Conservation (phyloP, 2,329 filamentous ascomycete genomes). For the Trichoderma guizhouense region DNA sequence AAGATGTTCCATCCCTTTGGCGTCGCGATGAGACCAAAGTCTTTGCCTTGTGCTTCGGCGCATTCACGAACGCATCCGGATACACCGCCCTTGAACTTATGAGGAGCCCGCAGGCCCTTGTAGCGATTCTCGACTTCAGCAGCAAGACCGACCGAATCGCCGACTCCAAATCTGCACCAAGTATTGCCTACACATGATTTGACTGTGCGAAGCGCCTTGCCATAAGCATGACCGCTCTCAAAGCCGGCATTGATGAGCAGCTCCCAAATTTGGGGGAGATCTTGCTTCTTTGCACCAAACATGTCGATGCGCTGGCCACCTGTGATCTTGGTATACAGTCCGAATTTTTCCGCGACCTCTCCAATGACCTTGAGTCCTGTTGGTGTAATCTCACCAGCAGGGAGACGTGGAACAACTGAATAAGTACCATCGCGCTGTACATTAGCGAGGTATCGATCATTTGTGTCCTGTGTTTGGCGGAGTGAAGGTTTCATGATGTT, state of each 20-base stretch:
- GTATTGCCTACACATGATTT: constrained; percentile 90
- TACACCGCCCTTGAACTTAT: constrained; percentile 89
- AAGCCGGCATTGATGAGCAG: constrained; percentile 78
- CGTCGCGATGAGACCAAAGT: constrained; percentile 88
- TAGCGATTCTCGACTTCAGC: constrained; percentile 85
- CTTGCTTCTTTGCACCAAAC: constrained; percentile 87
- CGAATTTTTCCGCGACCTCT: constrained; percentile 78
- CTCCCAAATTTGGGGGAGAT: constrained; percentile 78
- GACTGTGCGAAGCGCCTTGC: constrained; percentile 82
- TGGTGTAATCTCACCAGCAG: constrained; percentile 82
- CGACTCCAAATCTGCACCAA: constrained; percentile 86
- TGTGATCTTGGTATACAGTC: constrained; percentile 87
- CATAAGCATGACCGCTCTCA: constrained; percentile 89
- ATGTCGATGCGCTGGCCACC: constrained; percentile 89
- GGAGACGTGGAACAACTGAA: constrained; percentile 78
- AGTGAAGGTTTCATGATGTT: constrained; percentile 70
- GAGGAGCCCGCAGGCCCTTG: constrained; percentile 83
- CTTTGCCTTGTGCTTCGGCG: constrained; percentile 88
- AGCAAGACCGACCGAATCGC: constrained; percentile 88
- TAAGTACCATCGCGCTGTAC: constrained; percentile 91
- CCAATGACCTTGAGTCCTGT: constrained; percentile 83
- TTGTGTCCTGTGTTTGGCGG: constrained; percentile 83
- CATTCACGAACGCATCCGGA: constrained; percentile 91
- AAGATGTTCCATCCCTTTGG: constrained; percentile 94
- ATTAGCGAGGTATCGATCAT: constrained; percentile 83